Conservation (phyloP, 139 green algal species). For the Coelastrella sp. region DNA sequence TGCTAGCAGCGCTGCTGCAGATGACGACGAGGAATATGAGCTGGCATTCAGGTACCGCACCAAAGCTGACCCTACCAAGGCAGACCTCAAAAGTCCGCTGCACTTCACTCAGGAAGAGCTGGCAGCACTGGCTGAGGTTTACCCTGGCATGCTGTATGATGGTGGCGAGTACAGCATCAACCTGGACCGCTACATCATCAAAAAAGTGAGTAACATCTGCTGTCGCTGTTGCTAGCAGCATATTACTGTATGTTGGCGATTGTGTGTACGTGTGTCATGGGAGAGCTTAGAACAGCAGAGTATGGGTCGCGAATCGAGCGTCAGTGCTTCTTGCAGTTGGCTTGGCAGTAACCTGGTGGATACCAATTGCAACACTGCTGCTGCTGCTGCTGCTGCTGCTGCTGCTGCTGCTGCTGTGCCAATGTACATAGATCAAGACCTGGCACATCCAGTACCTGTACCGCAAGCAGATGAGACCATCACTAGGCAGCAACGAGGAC, state of each 20-base stretch:
- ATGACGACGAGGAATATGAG: slow-evolving; percentile 49
- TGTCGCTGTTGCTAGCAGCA: neutral
- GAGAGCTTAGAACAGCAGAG: neutral
- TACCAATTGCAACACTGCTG: neutral
- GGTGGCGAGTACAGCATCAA: slow-evolving; percentile 43
- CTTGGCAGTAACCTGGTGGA: neutral
- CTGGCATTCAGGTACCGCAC: slow-evolving; percentile 84
- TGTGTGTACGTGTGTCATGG: neutral
- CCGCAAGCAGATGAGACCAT: neutral
- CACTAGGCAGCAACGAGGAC: neutral
- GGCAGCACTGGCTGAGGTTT: slow-evolving; percentile 46
- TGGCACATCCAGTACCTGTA: neutral
- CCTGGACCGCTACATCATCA: neutral
- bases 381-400: neutral
- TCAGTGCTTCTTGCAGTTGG: too few relatives aligned
- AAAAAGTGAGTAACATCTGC: neutral
- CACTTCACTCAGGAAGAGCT: slow-evolving; percentile 71
- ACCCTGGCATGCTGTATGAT: slow-evolving; percentile 81
- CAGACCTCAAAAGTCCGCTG: slow-evolving; percentile 78
- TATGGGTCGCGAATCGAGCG: neutral
- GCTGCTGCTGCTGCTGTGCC: too few relatives aligned
- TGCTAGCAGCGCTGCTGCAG: slow-evolving; percentile 38
- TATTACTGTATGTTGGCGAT: neutral
- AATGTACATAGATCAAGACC: neutral
- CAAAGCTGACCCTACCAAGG: slow-evolving; percentile 81